Evolutionary conservation across 192 early-diverging fungal genomes (phyloP), one percentile per base, ranked within the genome.

Genomic region (Entomortierella chlamydospora): DNA sequence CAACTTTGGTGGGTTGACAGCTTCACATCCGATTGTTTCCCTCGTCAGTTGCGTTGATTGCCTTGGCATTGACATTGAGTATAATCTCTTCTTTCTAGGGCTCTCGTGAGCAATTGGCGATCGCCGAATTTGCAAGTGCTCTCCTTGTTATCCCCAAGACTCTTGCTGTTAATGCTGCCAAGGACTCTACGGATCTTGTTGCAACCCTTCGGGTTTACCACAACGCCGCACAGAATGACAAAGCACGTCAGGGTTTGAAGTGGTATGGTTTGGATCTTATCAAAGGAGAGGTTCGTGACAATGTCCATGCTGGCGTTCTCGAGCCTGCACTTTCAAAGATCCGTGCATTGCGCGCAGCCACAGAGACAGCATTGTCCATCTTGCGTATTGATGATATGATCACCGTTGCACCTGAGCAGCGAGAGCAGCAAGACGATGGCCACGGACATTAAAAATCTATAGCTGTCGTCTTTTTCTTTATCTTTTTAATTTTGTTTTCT

Each of bases 291-390:
- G 82, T 96, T 34, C 89, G 98, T 31, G 95, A 99, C 72, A 99
- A 98, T 83, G 83, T 98, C 57, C 87, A 90, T 57, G 93, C 96
- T 22, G 98, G 98, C 45, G 95, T 99, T 6, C 87, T 99, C 60
- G 98, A 99, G 77, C 98, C 98, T 23, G 93, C 96, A 45, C 94
- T 99, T 90, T 95, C 94, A 68, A 99, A 99, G 84, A 92, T 99
- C 84, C 98, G 95, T 87, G 94, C 93, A 64, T 86, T 99, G 65
- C 96, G 97, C 85, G 93, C 95, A 13, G 98, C 98, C 25, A 99
- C 98, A 26, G 98, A 99, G 85, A 96, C 98, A 34, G 98, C 98
- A 39, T 95, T 99, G 81, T 93, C 96, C 61, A 93, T 99, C 70
- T 87, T 99, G 65, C 88, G 98, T 67, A 98, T 99, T 63, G 98